These are phyloP conservation scores for Metschnikowia kofuensis DNA, from an alignment of 805 yeast genomes.

Conservation along the genomic window DNA sequence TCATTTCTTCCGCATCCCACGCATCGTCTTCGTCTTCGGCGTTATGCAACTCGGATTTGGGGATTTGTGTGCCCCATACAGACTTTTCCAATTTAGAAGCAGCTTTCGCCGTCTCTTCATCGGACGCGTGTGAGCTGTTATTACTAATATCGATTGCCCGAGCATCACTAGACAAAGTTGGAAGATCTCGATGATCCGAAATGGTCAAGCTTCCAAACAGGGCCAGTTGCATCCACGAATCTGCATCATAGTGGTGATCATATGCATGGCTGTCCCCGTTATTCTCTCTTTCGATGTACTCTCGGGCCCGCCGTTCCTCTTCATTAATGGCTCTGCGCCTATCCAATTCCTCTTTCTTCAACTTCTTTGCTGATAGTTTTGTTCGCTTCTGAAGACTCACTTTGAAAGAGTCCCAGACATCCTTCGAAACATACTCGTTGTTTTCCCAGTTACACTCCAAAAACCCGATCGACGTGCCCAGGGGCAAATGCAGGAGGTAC, in stretches of 20 bases:
- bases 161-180: constrained; percentile 23
- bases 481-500: constrained; percentile 76
- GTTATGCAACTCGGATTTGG: constrained; percentile 37
- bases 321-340: constrained; percentile 53
- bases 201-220: constrained; percentile 35
- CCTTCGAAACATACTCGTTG: constrained; percentile 30
- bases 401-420: constrained; percentile 44
- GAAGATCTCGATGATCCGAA: constrained; percentile 37
- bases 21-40: constrained; percentile 35
- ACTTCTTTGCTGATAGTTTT: constrained; percentile 45
- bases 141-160: constrained; percentile 2
- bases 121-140: constrained; percentile 7
- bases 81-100: constrained; percentile 31
- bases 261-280: constrained; percentile 22
- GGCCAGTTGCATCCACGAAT: constrained; percentile 18
- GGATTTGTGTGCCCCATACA: constrained; percentile 74
- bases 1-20: constrained; percentile 50
- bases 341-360: constrained; percentile 59
- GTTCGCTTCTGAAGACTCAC: constrained; percentile 59
- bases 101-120: constrained; percentile 2
- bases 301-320: constrained; percentile 55
- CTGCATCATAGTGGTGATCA: constrained; percentile 15
- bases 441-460: constrained; percentile 80
- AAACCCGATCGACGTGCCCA: constrained; percentile 80
- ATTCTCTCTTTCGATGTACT: constrained; percentile 62